phyloP scores from a whole-genome alignment of 2,329 filamentous ascomycete genomes.

The Mycocentrospora acerina region DNA sequence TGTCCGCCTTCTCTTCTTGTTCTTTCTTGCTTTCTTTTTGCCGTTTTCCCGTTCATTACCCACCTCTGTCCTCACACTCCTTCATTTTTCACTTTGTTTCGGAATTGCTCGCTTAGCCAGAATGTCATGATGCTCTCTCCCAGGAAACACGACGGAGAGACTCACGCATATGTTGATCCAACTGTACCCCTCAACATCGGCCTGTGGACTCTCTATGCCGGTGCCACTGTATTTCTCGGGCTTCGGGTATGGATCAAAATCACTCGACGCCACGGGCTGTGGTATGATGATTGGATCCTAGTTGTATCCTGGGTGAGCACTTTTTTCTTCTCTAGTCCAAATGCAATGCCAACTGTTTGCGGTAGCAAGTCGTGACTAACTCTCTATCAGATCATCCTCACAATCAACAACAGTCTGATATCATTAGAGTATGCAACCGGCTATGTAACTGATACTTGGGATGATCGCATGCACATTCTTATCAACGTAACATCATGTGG shows the following conservation, averaged over 20 bases:
- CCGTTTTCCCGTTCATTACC: constrained; percentile 7
- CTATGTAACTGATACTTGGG: constrained; percentile 52
- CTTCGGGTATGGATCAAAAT: constrained; percentile 42
- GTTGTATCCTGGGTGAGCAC: constrained; percentile 39
- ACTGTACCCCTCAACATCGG: constrained; percentile 40
- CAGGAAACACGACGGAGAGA: constrained; percentile 20
- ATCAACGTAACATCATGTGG: constrained; percentile 49
- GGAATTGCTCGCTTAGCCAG: constrained; percentile 8
- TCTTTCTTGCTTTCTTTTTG: constrained; percentile 10
- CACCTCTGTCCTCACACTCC: constrained; percentile 6
- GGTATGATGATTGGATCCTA: constrained; percentile 46
- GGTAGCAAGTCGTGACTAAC: constrained; percentile 7
- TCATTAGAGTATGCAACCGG: constrained; percentile 52
- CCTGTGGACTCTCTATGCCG: constrained; percentile 43
- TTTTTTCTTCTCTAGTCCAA: not conserved
- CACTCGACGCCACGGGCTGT: constrained; percentile 42
- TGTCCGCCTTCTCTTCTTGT: constrained; percentile 13
- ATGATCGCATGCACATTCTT: constrained; percentile 56
- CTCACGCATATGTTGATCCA: constrained; percentile 37
- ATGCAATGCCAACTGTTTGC: constrained; percentile 1
- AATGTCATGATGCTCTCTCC: constrained; percentile 27
- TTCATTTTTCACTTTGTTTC: constrained; percentile 12
- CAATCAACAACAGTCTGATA: constrained; percentile 50
- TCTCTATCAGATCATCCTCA: constrained; percentile 41
- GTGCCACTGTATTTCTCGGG: constrained; percentile 39